Conservation (phyloP, 2,329 filamentous ascomycete species). For the Aureobasidium mangrovei region DNA sequence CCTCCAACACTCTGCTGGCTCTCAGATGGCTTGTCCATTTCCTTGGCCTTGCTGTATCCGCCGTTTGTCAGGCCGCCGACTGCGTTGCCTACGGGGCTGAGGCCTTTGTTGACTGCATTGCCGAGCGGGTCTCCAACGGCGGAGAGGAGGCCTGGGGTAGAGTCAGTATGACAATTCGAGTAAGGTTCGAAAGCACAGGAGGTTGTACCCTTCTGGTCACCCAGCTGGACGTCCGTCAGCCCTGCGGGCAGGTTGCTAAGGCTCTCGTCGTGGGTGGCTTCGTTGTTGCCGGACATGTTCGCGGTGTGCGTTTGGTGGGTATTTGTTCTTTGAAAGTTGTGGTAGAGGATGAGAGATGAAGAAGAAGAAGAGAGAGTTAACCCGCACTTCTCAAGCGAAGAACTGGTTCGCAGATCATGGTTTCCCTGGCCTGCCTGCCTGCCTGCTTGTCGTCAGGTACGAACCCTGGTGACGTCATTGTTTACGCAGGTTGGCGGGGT, state of each 20-base stretch:
- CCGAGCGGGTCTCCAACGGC: conserved; percentile 27
- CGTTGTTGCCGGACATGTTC: conserved; percentile 3
- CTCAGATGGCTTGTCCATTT: conserved; percentile 8
- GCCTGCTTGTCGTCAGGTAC: too few species aligned
- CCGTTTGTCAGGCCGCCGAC: conserved; percentile 17
- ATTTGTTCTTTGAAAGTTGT: too few species aligned
- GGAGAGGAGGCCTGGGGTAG: conserved; percentile 19
- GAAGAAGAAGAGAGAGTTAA: too few species aligned
- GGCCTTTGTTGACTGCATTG: conserved; percentile 25
- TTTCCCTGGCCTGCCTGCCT: too few species aligned
- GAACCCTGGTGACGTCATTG: too few species aligned
- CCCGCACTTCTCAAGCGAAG: too few species aligned
- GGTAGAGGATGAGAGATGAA: too few species aligned
- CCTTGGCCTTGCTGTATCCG: conserved; percentile 8
- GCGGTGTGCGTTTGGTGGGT: too few species aligned
- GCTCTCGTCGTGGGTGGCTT: conserved; percentile 7
- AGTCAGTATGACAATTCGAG: not conserved
- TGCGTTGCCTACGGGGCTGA: conserved; percentile 25
- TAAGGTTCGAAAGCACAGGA: not conserved
- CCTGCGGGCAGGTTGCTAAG: conserved; percentile 2
- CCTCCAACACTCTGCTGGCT: conserved; percentile 26
- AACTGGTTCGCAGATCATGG: too few species aligned
- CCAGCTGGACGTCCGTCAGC: not conserved
- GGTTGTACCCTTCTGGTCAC: conserved; percentile 2
- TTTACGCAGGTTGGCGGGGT: too few species aligned